Base-by-base conservation (phyloP, 768 basidiomycete species). In the Serendipita sp. region DNA sequence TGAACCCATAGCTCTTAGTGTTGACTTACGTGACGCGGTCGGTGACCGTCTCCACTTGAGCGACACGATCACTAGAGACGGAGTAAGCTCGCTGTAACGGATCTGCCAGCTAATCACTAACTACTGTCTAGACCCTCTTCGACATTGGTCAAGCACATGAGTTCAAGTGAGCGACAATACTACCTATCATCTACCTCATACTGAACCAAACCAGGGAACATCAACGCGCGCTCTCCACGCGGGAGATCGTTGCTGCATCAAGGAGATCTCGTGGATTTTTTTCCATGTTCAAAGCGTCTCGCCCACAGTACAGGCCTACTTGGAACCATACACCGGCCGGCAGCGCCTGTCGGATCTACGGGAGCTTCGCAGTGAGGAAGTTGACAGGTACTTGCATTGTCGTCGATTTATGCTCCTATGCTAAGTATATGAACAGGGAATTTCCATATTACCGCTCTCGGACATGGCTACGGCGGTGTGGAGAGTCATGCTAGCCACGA, bases 1-100 rank as follows among this genome's bases (percentile, higher is more conserved):
- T 16, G 38, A 34, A 44, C 17, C 33, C 9, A 38, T 66, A 97
- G 94, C 79, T 70, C 75, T 98, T 60, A 85, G 82, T 56, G 86
- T 97, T 26, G 95, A 98, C 70, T 71, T 99, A 65, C 78, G 93
- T 63, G 95, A 99, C 71, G 88, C 88, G 0, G 79, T 96, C n/a
- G 95, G 95, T 2, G 95, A 99, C 71, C 78, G 95, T 43, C 69
- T 99, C 33, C 88, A 85, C 71, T 79, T 98, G 64, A 92, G 82
- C 68, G 78, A 81, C 64, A 83, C 82, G 26, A 82, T 97, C 69
- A 82, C 78, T 63, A 82, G 91, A 62, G 94, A 99, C 68, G 91
- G 93, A 42, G 88, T 90, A 70, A 64, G 81, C 76, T 61, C 34
- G 20, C 22, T 56, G 53, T 56, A 42, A 16, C 16, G 22, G 20